Percentiles rank a stretch among this genome's conserved stretches.
phyloP scores from a whole-genome alignment of 441 rosid species.

The Isatis lusitanica region DNA sequence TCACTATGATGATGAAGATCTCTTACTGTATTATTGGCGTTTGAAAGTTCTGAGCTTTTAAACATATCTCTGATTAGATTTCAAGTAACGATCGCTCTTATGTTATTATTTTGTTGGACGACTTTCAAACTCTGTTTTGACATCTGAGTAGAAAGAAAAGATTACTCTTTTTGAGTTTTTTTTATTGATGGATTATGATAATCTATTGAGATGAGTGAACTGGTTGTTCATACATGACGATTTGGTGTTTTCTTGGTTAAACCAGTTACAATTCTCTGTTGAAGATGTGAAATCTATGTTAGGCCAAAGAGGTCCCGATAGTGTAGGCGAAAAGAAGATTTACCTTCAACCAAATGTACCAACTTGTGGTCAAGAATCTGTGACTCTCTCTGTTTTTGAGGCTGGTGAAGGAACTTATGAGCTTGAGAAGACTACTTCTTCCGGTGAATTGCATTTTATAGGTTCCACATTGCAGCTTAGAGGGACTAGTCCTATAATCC shows the following conservation, averaged over 20 bases:
- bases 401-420: slow-evolving; percentile 6
- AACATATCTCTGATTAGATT: neutral
- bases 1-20: neutral
- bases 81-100: neutral
- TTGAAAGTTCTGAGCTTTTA: neutral
- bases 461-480: slow-evolving; percentile 85
- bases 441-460: slow-evolving; percentile 54
- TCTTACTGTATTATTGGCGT: neutral
- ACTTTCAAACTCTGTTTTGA: neutral
- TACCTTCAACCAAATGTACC: slow-evolving; percentile 30
- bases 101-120: neutral
- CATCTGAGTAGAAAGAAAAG: neutral
- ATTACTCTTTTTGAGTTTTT: neutral
- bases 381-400: slow-evolving; percentile 26
- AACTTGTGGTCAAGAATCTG: slow-evolving; percentile 16
- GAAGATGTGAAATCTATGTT: slow-evolving; percentile 61
- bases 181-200: neutral
- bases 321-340: slow-evolving; percentile 56
- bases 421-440: slow-evolving; percentile 15
- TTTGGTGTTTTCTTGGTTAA: slow-evolving; percentile 22
- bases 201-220: neutral
- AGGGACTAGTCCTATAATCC: slow-evolving; percentile 52
- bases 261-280: slow-evolving; percentile 40
- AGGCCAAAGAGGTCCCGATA: slow-evolving; percentile 75
- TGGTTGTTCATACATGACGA: slow-evolving; percentile 1